Evolutionary conservation across 2,329 filamentous ascomycete genomes (phyloP).

Genomic region (Colletotrichum cordylinicola): DNA sequence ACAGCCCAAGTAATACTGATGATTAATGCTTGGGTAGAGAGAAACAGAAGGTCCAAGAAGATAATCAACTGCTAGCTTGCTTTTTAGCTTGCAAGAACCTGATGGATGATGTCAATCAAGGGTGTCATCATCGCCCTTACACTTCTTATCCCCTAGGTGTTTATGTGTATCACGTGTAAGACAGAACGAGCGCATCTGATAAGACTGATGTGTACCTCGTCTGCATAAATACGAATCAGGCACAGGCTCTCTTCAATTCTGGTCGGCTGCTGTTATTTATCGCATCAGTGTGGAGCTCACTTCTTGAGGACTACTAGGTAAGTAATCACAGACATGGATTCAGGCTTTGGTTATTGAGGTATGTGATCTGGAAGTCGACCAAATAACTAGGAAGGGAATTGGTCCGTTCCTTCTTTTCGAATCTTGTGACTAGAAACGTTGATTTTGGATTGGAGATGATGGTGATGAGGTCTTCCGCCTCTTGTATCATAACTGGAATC

Average conservation of each 20-base stretch:
- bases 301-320: neutral
- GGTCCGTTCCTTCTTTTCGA: neutral
- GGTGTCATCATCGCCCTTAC: neutral
- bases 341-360: neutral
- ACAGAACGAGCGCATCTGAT: neutral
- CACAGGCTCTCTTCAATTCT: accelerated
- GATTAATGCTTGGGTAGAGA: neutral
- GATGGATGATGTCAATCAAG: neutral
- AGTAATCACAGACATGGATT: neutral
- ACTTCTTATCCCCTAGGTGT: neutral
- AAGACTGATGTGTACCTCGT: neutral
- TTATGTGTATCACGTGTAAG: neutral
- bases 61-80: neutral
- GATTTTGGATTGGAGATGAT: neutral
- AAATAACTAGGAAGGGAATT: neutral
- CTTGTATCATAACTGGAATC: neutral
- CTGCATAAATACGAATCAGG: too few relatives aligned
- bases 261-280: accelerated
- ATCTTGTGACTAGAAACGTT: neutral
- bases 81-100: neutral
- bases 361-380: neutral
- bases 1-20: neutral
- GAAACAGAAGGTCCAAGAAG: neutral
- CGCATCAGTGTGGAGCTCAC: neutral
- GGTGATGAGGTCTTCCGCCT: neutral